Evolutionary conservation across 345 rosid genomes (phyloP), one percentile per base, ranked within the genome.

Genomic region (Geranium rotundifolium): DNA sequence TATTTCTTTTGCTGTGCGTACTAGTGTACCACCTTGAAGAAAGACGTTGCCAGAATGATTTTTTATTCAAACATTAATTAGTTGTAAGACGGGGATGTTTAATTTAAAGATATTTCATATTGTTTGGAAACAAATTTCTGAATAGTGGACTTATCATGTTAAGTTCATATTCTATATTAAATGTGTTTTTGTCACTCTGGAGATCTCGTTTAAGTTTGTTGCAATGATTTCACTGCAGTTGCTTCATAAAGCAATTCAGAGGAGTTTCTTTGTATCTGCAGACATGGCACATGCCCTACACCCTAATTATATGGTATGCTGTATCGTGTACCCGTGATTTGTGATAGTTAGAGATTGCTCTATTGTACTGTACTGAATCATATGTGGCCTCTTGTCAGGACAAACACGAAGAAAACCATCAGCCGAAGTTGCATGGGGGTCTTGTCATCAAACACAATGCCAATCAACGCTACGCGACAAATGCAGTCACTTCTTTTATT

Each of bases 211-310:
- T 58, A n/a, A 50, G 58, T 62, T 64, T 55, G 17, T 62, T 56
- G 54, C 39, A 49, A 17, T 56, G 6, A 56, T 37, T 57, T 50
- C 60, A 61, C 71, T 59, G 17, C 85, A 90, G 99, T 73, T 85
- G 72, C 82, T 86, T 69, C 81, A 81, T 73, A 93, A 88, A 76
- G 96, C 97, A 9, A 81, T 85, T 57, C 99, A 93, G 70, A 86
- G 62, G 79, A 93, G 97, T 75, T 81, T 82, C 76, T 80, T 90
- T 41, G 97, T 93, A 13, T 90, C 97, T 17, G 95, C 99, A 62
- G 97, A 93, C 76, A 90, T 93, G 99, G 97, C 97, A 3, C 99
- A 93, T 76, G 97, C 97, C 72, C 72, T 90, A 17, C 99, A 93
- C 76, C 97, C 99, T 29, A 93, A 93, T 76, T 93, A 83, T 64